Evolutionary conservation across 2,329 filamentous ascomycete genomes (phyloP), one percentile per base, ranked within the genome.

Genomic region (Fusarium metavorans): DNA sequence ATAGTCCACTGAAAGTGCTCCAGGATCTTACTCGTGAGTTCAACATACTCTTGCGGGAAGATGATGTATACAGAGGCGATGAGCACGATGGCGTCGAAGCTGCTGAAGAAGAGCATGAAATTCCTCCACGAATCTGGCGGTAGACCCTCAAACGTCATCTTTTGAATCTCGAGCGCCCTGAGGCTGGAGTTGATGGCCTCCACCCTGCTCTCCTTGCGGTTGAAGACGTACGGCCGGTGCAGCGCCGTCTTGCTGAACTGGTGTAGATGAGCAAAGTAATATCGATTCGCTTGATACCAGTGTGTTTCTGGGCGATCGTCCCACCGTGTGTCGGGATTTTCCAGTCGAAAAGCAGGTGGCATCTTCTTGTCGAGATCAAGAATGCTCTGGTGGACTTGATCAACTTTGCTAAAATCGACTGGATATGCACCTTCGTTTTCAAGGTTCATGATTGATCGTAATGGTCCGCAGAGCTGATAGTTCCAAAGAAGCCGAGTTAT

Each of bases 211-310:
- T 83, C 81, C 7, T 84, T 79, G 14, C 88, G 86, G 18, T 89
- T 89, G 73, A 92, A 92, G 23, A 92, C 87, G 76, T 91, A 92
- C 0, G 90, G 89, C 27, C 90, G 85, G 70, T 92, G 90, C 43
- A 92, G 83, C 6, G 88, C 89, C 82, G 92, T 89, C 58, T 89
- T 80, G 67, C 88, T 86, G 77, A 92, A 90, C 0, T 86, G 82
- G 13, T 85, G 80, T 6, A 88, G 77, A 73, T 89, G 88, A 16
- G 87, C 86, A 59, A 88, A 77, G 58, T 85, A 83, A 66, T 84
- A 82, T 43, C 88, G 82, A n/a, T 83, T 82, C 60, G 82, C 78
- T 13, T 82, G 82, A 41, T 92, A 78, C 89, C 90, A 91, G 64
- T 82, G 81, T 69, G 86, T 87, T n/a, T 87, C 85, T 1, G 87